Evolutionary conservation across 192 early-diverging fungal genomes (phyloP).

Genomic region (Geranomyces variabilis): DNA sequence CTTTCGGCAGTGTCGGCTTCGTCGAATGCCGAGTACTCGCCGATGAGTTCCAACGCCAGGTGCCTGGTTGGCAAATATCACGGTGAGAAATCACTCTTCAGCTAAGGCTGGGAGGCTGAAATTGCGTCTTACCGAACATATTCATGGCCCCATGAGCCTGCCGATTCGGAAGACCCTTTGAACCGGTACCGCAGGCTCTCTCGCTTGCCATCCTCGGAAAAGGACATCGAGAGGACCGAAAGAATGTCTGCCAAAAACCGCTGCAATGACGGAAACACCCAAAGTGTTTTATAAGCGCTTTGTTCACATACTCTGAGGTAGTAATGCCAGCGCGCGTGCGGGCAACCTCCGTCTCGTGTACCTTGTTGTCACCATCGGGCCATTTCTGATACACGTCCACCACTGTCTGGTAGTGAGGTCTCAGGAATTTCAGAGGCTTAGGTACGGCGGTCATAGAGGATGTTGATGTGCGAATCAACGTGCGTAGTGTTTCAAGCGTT

Average conservation of each 20-base stretch:
- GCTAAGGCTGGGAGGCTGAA: not conserved
- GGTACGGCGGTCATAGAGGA: constrained; percentile 99
- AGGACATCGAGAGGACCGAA: constrained; percentile 96
- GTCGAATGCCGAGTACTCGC: constrained; percentile 77
- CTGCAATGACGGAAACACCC: constrained; percentile 45
- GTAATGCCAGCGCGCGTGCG: too few species aligned
- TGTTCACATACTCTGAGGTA: too few species aligned
- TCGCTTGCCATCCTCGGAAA: constrained; percentile 82
- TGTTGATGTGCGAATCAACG: constrained; percentile 89
- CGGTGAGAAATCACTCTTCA: too few species aligned
- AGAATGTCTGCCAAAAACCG: constrained; percentile 89
- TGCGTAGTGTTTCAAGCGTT: constrained; percentile 85
- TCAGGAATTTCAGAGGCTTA: constrained; percentile 96
- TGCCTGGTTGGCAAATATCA: too few species aligned
- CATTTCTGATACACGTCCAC: constrained; percentile 73
- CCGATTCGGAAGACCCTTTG: constrained; percentile 71
- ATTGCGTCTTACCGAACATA: constrained; percentile 76
- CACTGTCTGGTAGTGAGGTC: constrained; percentile 80
- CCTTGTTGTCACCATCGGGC: constrained; percentile 77
- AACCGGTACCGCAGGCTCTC: constrained; percentile 87
- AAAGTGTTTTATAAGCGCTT: too few species aligned
- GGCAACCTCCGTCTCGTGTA: constrained; percentile 26
- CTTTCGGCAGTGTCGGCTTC: constrained; percentile 30
- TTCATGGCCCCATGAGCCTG: constrained; percentile 98
- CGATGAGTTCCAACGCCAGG: constrained; percentile 86